Percentiles rank a stretch among this genome's conserved stretches.
Evolutionary conservation across 345 rosid genomes (phyloP).

Genomic region (Brassica incana): DNA sequence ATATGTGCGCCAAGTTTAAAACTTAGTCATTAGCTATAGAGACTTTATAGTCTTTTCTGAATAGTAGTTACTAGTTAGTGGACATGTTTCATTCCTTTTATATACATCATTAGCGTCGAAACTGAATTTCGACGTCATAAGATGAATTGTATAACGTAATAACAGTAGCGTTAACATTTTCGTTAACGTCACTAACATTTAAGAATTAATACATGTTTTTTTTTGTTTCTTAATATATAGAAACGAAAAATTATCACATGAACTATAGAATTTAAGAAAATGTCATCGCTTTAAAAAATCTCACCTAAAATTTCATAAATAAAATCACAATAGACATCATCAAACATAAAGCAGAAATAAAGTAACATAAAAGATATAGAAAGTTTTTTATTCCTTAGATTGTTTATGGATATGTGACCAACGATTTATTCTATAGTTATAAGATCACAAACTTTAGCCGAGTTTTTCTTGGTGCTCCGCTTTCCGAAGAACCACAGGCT

Average conservation of each 20-base stretch:
- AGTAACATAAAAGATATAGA: background rate
- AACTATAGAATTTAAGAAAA: background rate
- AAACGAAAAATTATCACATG: background rate
- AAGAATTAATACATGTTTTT: background rate
- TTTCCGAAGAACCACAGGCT: constrained; percentile 31
- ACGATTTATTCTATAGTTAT: constrained; percentile 19
- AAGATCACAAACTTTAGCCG: constrained; percentile 42
- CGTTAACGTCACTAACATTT: background rate
- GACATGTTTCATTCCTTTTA: background rate
- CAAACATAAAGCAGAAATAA: constrained; percentile 7
- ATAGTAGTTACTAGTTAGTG: background rate
- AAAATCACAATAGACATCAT: background rate
- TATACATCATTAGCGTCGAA: background rate
- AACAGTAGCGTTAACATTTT: background rate
- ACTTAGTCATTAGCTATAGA: background rate
- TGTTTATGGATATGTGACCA: background rate
- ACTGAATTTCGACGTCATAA: background rate
- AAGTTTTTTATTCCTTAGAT: constrained; percentile 16
- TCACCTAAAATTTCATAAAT: background rate
- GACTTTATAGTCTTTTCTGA: background rate
- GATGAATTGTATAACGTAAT: background rate
- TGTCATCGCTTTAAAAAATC: background rate
- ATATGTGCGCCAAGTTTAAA: background rate
- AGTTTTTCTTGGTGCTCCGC: constrained; percentile 30
- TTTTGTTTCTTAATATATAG: background rate